phyloP scores from a whole-genome alignment of 371 early-diverging fungal genomes.

The Catenaria anguillulae region DNA sequence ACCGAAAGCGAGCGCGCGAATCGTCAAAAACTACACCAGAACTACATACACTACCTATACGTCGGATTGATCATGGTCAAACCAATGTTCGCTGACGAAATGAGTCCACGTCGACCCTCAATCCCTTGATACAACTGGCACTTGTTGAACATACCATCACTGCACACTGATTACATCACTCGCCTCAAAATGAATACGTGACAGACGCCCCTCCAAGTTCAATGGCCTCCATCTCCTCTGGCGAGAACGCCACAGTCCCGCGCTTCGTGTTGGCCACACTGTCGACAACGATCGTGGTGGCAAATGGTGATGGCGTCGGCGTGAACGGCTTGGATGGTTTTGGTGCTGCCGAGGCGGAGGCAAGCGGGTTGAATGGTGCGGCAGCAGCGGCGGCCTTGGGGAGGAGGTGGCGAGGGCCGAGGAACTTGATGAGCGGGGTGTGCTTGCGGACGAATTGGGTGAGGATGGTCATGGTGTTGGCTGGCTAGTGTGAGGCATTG shows the following conservation, averaged over 20 bases:
- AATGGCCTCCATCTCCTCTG: not conserved
- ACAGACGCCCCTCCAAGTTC: not conserved
- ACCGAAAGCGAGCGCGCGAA: too few relatives aligned
- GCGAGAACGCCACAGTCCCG: not conserved
- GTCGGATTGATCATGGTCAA: too few relatives aligned
- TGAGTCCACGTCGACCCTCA: too few relatives aligned
- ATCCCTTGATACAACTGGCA: too few relatives aligned
- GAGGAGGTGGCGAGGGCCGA: constrained; percentile 4
- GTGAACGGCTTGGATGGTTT: not conserved
- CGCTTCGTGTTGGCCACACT: not conserved
- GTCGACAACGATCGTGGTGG: not conserved
- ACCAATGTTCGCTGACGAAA: too few relatives aligned
- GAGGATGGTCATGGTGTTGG: not conserved
- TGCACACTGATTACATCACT: too few relatives aligned
- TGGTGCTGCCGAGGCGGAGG: not conserved
- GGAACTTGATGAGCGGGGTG: constrained; percentile 1
- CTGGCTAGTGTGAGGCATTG: too few relatives aligned
- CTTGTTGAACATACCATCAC: too few relatives aligned
- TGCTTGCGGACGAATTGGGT: constrained; percentile 3
- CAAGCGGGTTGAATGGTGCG: not conserved
- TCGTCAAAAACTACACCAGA: too few relatives aligned
- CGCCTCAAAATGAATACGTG: not conserved
- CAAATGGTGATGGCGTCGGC: not conserved
- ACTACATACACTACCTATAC: too few relatives aligned
- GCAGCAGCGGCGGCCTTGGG: not conserved